phyloP scores from a whole-genome alignment of 768 basidiomycete species.

The Auricularia cornea region DNA sequence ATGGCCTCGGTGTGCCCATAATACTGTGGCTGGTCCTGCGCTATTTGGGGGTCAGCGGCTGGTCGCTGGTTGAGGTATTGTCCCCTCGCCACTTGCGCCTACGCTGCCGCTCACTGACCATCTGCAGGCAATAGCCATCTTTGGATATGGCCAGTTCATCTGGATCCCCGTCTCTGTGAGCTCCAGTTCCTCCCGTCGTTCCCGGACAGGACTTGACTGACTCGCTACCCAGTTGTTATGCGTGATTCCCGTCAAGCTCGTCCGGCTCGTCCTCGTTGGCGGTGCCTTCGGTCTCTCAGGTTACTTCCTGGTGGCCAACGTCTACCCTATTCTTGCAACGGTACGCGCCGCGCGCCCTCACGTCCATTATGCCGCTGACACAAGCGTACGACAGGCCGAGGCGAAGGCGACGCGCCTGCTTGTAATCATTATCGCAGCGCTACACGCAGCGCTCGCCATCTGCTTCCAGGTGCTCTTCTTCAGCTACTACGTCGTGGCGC shows the following conservation, averaged over 20 bases:
- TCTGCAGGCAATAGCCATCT: conserved; percentile 50
- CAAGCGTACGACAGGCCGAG: conserved; percentile 50
- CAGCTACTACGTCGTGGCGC: conserved; percentile 41
- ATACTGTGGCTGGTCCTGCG: conserved; percentile 77
- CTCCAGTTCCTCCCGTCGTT: conserved; percentile 4
- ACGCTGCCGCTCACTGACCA: not conserved
- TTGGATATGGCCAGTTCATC: conserved; percentile 76
- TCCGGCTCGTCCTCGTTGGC: conserved; percentile 75
- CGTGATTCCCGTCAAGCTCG: conserved; percentile 72
- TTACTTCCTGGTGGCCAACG: conserved; percentile 74
- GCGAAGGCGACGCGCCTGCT: conserved; percentile 78
- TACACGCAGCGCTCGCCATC: conserved; percentile 77
- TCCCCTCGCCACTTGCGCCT: not conserved
- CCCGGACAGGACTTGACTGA: not conserved
- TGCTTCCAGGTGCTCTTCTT: conserved; percentile 79
- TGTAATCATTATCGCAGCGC: conserved; percentile 60
- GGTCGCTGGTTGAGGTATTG: conserved; percentile 64
- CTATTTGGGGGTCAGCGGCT: conserved; percentile 83
- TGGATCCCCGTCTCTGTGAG: conserved; percentile 84
- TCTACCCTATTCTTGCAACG: conserved; percentile 82
- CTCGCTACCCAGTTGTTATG: conserved; percentile 58
- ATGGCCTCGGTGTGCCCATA: conserved; percentile 75
- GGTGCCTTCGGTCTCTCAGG: conserved; percentile 73
- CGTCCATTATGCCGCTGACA: not conserved
- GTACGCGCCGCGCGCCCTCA: conserved; percentile 36